phyloP scores from a whole-genome alignment of 139 green algal species.

The Closterium sp. region DNA sequence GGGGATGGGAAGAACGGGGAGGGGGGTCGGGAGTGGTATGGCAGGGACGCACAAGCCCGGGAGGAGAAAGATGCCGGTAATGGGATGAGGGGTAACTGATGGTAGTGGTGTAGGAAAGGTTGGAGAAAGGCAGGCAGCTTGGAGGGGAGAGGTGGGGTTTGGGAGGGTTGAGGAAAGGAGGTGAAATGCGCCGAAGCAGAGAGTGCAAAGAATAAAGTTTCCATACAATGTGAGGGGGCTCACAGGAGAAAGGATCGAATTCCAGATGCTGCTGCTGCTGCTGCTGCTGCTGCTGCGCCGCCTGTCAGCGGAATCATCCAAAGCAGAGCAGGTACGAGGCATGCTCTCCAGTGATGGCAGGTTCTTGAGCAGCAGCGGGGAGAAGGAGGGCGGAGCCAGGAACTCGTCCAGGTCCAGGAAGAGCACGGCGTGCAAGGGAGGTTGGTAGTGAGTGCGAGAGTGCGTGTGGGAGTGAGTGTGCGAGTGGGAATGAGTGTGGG shows the following conservation, averaged over 20 bases:
- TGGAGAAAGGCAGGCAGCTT: not conserved
- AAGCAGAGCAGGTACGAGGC: not conserved
- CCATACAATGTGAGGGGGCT: not conserved
- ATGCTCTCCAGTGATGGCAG: not conserved
- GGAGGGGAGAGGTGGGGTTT: not conserved
- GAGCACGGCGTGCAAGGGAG: not conserved
- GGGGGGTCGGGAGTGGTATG: not conserved
- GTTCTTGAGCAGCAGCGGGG: not conserved
- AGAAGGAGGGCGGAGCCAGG: not conserved
- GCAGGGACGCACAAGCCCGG: not conserved
- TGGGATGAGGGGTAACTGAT: not conserved
- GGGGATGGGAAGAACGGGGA: not conserved
- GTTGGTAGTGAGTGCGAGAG: not conserved
- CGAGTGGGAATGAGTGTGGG: too few relatives aligned
- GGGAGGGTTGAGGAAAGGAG: not conserved
- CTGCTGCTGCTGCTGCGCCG: not conserved
- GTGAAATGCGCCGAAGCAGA: not conserved
- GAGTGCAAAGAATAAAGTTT: not conserved
- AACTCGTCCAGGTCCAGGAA: not conserved
- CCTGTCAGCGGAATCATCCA: not conserved
- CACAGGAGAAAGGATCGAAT: not conserved
- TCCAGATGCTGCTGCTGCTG: not conserved
- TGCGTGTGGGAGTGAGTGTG: too few relatives aligned
- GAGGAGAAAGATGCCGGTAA: not conserved
- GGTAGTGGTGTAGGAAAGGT: not conserved